Conservation (phyloP, 164 flowering plant species). For the Litsea cubeba region DNA sequence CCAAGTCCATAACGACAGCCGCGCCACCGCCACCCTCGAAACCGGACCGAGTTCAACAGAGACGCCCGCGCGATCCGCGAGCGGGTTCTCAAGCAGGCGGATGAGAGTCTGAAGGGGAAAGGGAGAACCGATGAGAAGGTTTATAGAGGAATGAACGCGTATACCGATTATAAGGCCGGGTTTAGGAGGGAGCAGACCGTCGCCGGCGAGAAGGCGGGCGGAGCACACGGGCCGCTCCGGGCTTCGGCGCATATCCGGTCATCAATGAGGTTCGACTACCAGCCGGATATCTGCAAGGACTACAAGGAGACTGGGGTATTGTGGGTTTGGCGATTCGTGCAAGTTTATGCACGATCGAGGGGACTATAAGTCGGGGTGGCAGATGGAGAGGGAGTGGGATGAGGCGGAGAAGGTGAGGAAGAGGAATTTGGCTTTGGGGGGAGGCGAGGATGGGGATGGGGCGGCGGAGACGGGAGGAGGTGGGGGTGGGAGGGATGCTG, state of each 20-base stretch:
- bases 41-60: conserved; percentile 74
- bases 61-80: conserved; percentile 88
- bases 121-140: conserved; percentile 47
- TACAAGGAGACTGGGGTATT: conserved; percentile 96
- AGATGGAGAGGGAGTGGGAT: conserved; percentile 90
- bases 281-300: conserved; percentile 95
- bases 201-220: conserved; percentile 88
- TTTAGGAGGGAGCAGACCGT: conserved; percentile 86
- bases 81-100: conserved; percentile 74
- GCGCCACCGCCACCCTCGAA: conserved; percentile 83
- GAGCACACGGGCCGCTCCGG: conserved; percentile 91
- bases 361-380: conserved; percentile 97
- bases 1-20: conserved; percentile 79
- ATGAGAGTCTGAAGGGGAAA: conserved; percentile 55
- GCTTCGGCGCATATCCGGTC: conserved; percentile 90
- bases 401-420: conserved; percentile 74
- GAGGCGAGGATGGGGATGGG: conserved; percentile 34
- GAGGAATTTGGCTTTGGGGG: conserved; percentile 66
- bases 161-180: conserved; percentile 83
- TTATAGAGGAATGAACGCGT: conserved; percentile 75
- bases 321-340: conserved; percentile 96
- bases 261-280: conserved; percentile 88
- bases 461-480: conserved; percentile 18
- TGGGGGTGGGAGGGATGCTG: conserved; percentile 38
- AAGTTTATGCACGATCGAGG: conserved; percentile 99